phyloP scores from a whole-genome alignment of 1,284 basidiomycete genomes.

The Peniophora sp. region DNA sequence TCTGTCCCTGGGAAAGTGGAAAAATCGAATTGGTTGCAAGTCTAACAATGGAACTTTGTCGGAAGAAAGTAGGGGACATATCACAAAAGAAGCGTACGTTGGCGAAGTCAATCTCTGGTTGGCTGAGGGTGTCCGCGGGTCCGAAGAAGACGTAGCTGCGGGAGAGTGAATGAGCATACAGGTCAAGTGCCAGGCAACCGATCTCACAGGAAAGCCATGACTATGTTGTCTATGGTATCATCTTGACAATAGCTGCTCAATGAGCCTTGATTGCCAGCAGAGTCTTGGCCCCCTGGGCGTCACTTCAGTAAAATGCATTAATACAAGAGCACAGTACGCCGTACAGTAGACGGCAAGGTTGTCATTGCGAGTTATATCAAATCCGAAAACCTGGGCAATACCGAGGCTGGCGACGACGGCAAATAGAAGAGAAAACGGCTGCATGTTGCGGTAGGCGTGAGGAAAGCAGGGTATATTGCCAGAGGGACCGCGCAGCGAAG shows the following conservation, averaged over 20 bases:
- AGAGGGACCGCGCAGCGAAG: no score
- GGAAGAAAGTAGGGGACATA: not conserved
- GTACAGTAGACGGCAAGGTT: conserved; percentile 19
- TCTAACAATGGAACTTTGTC: conserved; percentile 25
- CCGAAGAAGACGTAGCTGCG: conserved; percentile 37
- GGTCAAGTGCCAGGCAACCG: not conserved
- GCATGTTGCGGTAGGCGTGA: no score
- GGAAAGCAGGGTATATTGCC: no score
- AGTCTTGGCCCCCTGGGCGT: conserved; percentile 38
- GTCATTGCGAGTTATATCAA: conserved; percentile 20
- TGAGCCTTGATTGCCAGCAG: conserved; percentile 35
- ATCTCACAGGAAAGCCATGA: conserved; percentile 45
- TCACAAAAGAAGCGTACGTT: conserved; percentile 31
- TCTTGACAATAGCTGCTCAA: conserved; percentile 43
- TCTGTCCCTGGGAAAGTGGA: conserved; percentile 44
- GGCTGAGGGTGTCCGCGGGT: conserved; percentile 34
- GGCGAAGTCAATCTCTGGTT: conserved; percentile 44
- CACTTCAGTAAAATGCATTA: conserved; percentile 12
- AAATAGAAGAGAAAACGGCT: conserved; percentile 8
- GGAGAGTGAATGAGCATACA: not conserved
- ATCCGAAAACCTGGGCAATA: conserved; percentile 11
- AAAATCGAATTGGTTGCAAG: conserved; percentile 34
- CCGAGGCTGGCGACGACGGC: conserved; percentile 11
- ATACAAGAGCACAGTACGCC: conserved; percentile 4
- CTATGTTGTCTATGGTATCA: conserved; percentile 40